Percentiles rank a stretch among this genome's conserved stretches.
Evolutionary conservation across 1,139 yeast species (phyloP).

Genomic region (Groenewaldozyma auringiensis): DNA sequence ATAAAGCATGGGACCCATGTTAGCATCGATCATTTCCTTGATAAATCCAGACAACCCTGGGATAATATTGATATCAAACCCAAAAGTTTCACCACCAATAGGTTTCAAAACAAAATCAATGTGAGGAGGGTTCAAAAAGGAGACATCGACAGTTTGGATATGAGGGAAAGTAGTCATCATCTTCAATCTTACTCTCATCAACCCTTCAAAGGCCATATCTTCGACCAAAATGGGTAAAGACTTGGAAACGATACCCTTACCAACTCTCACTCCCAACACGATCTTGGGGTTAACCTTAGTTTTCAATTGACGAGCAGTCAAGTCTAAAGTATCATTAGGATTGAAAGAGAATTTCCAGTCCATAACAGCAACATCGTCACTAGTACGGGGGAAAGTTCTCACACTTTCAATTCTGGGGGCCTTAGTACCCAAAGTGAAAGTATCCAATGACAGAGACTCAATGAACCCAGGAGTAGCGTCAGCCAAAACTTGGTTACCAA

Average conservation of each 20-base stretch:
- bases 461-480: constrained; percentile 71
- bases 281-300: constrained; percentile 76
- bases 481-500: constrained; percentile 75
- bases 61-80: constrained; percentile 76
- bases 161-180: constrained; percentile 91
- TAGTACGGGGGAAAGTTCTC: constrained; percentile 80
- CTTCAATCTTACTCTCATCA: constrained; percentile 72
- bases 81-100: constrained; percentile 70
- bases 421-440: constrained; percentile 87
- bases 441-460: constrained; percentile 74
- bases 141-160: constrained; percentile 78
- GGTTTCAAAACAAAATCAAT: constrained; percentile 74
- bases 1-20: constrained; percentile 79
- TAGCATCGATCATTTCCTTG: constrained; percentile 76
- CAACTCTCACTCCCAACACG: constrained; percentile 34
- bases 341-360: constrained; percentile 88
- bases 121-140: constrained; percentile 76
- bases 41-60: constrained; percentile 83
- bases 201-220: constrained; percentile 53
- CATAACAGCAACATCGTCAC: constrained; percentile 87
- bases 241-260: constrained; percentile 36
- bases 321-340: constrained; percentile 81
- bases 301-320: constrained; percentile 74
- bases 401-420: constrained; percentile 90
- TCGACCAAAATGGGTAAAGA: constrained; percentile 36